A percentile compares a stretch with the other conserved stretches of the same genome.
Conservation (phyloP, 2,329 filamentous ascomycete genomes). For the Elsinoe australis region DNA sequence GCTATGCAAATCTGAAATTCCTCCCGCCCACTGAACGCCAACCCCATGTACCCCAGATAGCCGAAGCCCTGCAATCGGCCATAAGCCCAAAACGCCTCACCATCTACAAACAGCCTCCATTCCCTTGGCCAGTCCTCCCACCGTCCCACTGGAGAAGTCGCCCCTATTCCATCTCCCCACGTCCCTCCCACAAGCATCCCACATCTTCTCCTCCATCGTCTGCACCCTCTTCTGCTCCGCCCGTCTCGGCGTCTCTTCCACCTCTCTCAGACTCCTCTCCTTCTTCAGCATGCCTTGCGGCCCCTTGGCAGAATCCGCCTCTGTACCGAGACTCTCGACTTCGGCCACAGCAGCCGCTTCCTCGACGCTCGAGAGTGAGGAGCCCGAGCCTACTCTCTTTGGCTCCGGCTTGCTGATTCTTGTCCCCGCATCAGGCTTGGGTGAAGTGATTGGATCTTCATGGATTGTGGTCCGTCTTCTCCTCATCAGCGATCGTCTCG, state of each 20-base stretch:
- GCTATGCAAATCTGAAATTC: too few species aligned
- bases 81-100: too few species aligned
- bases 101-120: constrained; percentile 6
- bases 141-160: constrained; percentile 3
- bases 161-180: constrained; percentile 11
- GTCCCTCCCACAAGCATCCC: constrained; percentile 14
- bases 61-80: too few species aligned
- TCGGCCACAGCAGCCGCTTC: background rate
- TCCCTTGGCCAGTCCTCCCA: background rate
- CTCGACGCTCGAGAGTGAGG: constrained; percentile 4
- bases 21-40: too few species aligned
- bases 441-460: constrained; percentile 15
- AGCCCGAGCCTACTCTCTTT: constrained; percentile 3
- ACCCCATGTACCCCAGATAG: too few species aligned
- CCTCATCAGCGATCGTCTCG: constrained; percentile 7
- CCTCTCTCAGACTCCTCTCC: background rate
- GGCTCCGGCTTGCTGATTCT: constrained; percentile 3
- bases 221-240: background rate
- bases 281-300: too few species aligned
- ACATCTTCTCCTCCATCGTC: constrained; percentile 7
- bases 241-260: background rate
- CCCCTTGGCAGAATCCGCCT: too few species aligned
- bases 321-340: background rate
- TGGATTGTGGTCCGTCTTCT: constrained; percentile 10
- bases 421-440: constrained; percentile 1